Evolutionary conservation across 1,139 yeast species (phyloP).

Genomic region (Magnusiomyces suaveolens): DNA sequence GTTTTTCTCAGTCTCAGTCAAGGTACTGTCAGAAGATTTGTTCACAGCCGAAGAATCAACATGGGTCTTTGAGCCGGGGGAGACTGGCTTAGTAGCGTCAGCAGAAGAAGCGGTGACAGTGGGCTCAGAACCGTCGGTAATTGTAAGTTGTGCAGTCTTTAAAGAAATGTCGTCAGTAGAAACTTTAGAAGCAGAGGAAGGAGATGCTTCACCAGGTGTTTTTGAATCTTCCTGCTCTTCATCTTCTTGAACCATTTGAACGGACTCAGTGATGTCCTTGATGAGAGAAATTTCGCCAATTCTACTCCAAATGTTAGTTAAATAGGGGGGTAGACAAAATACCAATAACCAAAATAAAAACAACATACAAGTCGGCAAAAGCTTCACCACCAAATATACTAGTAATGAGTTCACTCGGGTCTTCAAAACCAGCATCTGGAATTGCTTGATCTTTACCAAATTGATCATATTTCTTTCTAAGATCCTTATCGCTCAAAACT

Average conservation of each 20-base stretch:
- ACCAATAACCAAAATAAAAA: slow-evolving; percentile 3
- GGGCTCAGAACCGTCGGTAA: background rate
- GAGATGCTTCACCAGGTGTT: slow-evolving; percentile 1
- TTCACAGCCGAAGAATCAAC: background rate
- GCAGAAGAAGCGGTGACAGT: background rate
- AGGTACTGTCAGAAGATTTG: slow-evolving; percentile 20
- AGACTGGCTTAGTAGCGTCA: background rate
- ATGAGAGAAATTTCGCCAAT: slow-evolving; percentile 87
- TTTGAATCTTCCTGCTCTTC: slow-evolving; percentile 61
- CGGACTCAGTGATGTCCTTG: slow-evolving; percentile 66
- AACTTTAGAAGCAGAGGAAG: slow-evolving; percentile 7
- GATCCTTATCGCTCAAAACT: slow-evolving; percentile 63
- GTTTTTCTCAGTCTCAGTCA: slow-evolving; percentile 26
- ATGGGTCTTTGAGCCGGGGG: slow-evolving; percentile 4
- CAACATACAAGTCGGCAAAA: slow-evolving; percentile 50
- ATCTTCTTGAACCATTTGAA: slow-evolving; percentile 61
- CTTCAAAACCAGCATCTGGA: slow-evolving; percentile 79
- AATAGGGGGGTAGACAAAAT: slow-evolving; percentile 5
- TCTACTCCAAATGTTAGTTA: slow-evolving; percentile 16
- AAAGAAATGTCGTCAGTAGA: slow-evolving; percentile 8
- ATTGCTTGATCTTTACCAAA: slow-evolving; percentile 77
- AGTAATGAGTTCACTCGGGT: slow-evolving; percentile 80
- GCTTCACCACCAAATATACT: slow-evolving; percentile 91
- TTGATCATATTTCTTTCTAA: slow-evolving; percentile 71
- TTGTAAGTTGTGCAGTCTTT: background rate